phyloP scores from a whole-genome alignment of 1,284 basidiomycete genomes.

The Melampsora larici-populina region DNA sequence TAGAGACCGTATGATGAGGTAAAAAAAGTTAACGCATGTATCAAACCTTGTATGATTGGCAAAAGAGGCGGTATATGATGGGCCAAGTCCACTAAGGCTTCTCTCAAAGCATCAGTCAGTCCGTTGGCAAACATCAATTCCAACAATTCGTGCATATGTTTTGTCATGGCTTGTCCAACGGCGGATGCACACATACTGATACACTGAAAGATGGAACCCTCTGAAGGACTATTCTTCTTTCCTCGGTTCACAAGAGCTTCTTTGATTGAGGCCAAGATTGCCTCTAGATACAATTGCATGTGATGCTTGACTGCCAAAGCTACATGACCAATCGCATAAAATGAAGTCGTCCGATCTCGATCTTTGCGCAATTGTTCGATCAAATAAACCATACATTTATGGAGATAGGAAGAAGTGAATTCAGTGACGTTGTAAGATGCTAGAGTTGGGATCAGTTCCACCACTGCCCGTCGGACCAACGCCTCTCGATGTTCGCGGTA shows the following conservation, averaged over 20 bases:
- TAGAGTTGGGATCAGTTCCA: conserved; percentile 85
- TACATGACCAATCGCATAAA: conserved; percentile 94
- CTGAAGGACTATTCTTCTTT: conserved; percentile 86
- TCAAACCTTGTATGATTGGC: conserved; percentile 81
- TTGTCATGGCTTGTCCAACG: conserved; percentile 92
- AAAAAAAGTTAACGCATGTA: conserved; percentile 48
- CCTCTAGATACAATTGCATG: conserved; percentile 93
- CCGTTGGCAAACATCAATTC: conserved; percentile 96
- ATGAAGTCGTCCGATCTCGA: conserved; percentile 83
- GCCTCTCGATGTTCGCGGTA: conserved; percentile 83
- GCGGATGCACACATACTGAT: conserved; percentile 92
- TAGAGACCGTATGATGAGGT: neutral
- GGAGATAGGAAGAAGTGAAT: conserved; percentile 81
- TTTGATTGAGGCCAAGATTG: conserved; percentile 86
- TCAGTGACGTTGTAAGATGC: conserved; percentile 90
- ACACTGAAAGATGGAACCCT: conserved; percentile 96
- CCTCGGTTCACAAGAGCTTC: conserved; percentile 78
- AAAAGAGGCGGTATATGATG: conserved; percentile 84
- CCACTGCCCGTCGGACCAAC: conserved; percentile 84
- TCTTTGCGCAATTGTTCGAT: conserved; percentile 83
- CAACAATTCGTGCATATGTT: conserved; percentile 90
- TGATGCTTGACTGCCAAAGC: conserved; percentile 85
- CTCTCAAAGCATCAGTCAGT: conserved; percentile 79
- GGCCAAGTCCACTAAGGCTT: conserved; percentile 82
- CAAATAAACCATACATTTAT: conserved; percentile 86